Evolutionary conservation across 139 green algal species (phyloP).

Genomic region (Choricystis sp.): DNA sequence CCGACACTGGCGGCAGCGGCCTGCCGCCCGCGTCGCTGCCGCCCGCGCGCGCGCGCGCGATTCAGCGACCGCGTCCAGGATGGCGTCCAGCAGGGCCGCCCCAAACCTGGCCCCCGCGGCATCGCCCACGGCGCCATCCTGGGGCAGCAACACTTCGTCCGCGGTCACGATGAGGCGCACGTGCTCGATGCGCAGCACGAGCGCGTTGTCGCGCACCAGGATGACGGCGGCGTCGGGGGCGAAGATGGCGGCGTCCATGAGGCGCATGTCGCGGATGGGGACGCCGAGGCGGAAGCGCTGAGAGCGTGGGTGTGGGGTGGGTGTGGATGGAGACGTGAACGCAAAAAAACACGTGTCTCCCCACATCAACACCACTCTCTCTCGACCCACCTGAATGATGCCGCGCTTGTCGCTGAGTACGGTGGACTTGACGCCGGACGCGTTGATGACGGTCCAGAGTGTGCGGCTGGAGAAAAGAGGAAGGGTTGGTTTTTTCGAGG

Average conservation of each 20-base stretch:
- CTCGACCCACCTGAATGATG: conserved; percentile 50
- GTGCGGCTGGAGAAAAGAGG: too few species aligned
- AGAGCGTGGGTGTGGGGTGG: neutral
- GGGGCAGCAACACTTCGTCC: conserved; percentile 33
- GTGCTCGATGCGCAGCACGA: conserved; percentile 64
- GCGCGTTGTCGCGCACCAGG: conserved; percentile 60
- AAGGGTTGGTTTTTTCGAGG: too few species aligned
- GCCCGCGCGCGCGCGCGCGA: neutral
- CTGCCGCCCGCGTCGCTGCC: too few species aligned
- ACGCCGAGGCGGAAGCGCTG: conserved; percentile 49
- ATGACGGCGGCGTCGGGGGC: conserved; percentile 24
- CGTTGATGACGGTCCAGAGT: conserved; percentile 38
- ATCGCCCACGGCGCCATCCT: conserved; percentile 20
- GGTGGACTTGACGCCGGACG: conserved; percentile 16
- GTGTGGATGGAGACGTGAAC: too few species aligned
- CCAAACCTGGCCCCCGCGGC: conserved; percentile 17
- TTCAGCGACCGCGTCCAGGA: conserved; percentile 21
- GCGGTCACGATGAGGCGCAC: conserved; percentile 57
- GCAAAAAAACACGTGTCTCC: too few species aligned
- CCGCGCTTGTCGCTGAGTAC: conserved; percentile 59
- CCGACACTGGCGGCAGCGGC: neutral
- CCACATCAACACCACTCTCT: too few species aligned
- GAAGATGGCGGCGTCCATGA: conserved; percentile 52
- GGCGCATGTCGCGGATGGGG: conserved; percentile 64
- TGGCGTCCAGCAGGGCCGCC: conserved; percentile 24